These are phyloP conservation scores for Kodamaea kaohsiungensis DNA, from an alignment of 805 yeast species.

Conservation along the genomic window DNA sequence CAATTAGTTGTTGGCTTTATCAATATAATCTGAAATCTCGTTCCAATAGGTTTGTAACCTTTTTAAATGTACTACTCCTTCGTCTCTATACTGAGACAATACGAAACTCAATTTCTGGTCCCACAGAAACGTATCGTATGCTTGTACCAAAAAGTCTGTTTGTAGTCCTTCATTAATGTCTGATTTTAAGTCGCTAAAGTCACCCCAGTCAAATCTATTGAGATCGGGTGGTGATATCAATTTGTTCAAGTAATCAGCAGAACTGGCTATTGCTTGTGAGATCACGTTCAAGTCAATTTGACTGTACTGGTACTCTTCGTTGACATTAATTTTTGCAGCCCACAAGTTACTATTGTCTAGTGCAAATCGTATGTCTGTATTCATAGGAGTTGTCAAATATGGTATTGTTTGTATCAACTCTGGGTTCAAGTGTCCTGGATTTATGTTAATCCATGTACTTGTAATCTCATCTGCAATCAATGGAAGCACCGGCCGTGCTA, in stretches of 20 bases:
- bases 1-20: neutral
- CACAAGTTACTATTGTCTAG: slow-evolving; percentile 31
- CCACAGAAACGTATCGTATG: slow-evolving; percentile 11
- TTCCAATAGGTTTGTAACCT: slow-evolving; percentile 19
- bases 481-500: slow-evolving; percentile 52
- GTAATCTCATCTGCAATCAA: slow-evolving; percentile 58
- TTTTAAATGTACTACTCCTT: slow-evolving; percentile 11
- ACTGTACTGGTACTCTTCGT: slow-evolving; percentile 50
- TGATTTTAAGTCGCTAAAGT: neutral
- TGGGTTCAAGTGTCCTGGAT: slow-evolving; percentile 20
- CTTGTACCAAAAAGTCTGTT: neutral
- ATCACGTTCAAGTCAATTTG: slow-evolving; percentile 35
- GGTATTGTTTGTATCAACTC: slow-evolving; percentile 53
- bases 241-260: slow-evolving; percentile 11
- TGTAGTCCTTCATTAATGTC: slow-evolving; percentile 3
- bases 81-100: neutral
- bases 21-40: neutral
- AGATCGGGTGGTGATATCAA: slow-evolving; percentile 12
- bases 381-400: slow-evolving; percentile 53
- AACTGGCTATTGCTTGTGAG: slow-evolving; percentile 22
- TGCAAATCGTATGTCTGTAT: slow-evolving; percentile 35
- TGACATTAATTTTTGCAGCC: slow-evolving; percentile 48
- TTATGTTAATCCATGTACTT: slow-evolving; percentile 44
- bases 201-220: neutral
- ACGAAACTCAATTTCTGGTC: slow-evolving; percentile 18